Base-by-base conservation (phyloP, 164 flowering plant species). In the Brasenia schreberi region DNA sequence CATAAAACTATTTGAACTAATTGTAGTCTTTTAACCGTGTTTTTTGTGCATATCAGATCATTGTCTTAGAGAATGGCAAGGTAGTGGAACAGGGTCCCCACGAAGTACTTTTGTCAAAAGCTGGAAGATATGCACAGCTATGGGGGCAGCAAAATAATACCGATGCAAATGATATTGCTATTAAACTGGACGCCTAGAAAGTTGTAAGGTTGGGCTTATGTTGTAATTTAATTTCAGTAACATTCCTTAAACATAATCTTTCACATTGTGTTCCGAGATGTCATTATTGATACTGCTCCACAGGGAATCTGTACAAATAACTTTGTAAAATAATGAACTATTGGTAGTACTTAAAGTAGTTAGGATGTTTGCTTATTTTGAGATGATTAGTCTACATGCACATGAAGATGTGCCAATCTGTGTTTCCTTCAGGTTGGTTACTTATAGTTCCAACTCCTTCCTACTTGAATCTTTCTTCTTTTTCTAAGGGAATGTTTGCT, bases 61-160 rank as follows among this genome's bases (percentile, higher is more conserved):
- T 94, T 65, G 99, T 94, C 58, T 71, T 94, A 78, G 99, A 94
- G 82, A 90, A 78, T 42, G 99, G 99, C 39, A 84, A 80, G 72
- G 96, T 94, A 64, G 86, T 89, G 59, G 99, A 94, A 72, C 96
- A 89, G 62, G 99, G 99, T 7, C 78, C 92, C 0, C 99, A 94
- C 72, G 99, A 94, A 7, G 78, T 75, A 69, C 87, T 94, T 19
- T 70, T 94, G 76, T 76, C 84, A 17, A 85, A 73, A 45, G 82
- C 80, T 5, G 96, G 97, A 67, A 81, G 99, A 82, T 94, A 94
- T 74, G 87, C 99, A 17, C 97, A 94, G 73, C 88, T 94, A 7
- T 94, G 99, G 99, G 78, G 86, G 68, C 99, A 91, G 72, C 99
- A 94, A 71, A 94, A 87, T 65, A 90, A 75, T 61, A 62, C 84